Evolutionary conservation across 805 yeast species (phyloP).

Genomic region (Groenewaldozyma tartarivorans): DNA sequence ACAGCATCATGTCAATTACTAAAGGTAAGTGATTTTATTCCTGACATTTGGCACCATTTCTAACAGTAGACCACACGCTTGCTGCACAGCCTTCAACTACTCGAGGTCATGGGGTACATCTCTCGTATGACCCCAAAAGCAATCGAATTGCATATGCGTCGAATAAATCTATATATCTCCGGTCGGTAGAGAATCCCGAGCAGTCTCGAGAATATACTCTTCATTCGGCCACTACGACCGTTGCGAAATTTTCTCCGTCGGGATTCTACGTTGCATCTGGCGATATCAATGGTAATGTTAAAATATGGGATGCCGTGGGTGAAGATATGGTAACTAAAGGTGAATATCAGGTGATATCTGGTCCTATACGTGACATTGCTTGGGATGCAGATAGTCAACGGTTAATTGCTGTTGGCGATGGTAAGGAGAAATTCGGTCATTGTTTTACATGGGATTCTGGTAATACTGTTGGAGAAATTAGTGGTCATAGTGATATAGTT

Average conservation of each 20-base stretch:
- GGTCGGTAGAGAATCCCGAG: slow-evolving; percentile 49
- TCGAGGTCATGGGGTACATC: slow-evolving; percentile 58
- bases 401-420: slow-evolving; percentile 90
- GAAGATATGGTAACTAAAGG: slow-evolving; percentile 57
- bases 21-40: background rate
- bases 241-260: slow-evolving; percentile 78
- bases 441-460: slow-evolving; percentile 93
- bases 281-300: slow-evolving; percentile 81
- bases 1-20: background rate
- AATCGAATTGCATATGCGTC: slow-evolving; percentile 71
- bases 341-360: slow-evolving; percentile 70
- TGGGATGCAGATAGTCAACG: slow-evolving; percentile 90
- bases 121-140: slow-evolving; percentile 63
- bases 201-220: slow-evolving; percentile 57
- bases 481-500: slow-evolving; percentile 80
- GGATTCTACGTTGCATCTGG: slow-evolving; percentile 90
- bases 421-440: slow-evolving; percentile 84
- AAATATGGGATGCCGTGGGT: slow-evolving; percentile 69
- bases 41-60: background rate
- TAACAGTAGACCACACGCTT: slow-evolving; percentile 28
- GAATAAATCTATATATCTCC: slow-evolving; percentile 69
- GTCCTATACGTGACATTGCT: slow-evolving; percentile 70
- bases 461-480: slow-evolving; percentile 91
- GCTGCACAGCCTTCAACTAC: slow-evolving; percentile 78
- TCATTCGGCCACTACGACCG: slow-evolving; percentile 67